phyloP scores from a whole-genome alignment of 257 asterid species.

The Anisodus tanguticus region DNA sequence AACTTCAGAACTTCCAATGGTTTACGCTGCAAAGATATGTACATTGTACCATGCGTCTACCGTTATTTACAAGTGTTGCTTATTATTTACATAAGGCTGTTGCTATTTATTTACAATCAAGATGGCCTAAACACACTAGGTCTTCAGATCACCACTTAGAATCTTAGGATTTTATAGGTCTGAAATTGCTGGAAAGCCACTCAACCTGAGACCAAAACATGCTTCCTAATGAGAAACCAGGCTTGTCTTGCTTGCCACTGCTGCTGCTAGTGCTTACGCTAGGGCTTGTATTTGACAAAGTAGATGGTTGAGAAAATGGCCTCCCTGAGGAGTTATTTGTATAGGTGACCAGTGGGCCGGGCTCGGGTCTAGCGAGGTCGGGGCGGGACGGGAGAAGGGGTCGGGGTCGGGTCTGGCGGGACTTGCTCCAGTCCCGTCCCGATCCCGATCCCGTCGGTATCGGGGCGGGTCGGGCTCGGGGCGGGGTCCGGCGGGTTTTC shows the following conservation, averaged over 20 bases:
- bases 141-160: constrained; percentile 2
- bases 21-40: neutral
- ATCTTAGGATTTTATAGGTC: constrained; percentile 52
- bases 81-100: constrained; percentile 26
- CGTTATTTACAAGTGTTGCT: constrained; percentile 2
- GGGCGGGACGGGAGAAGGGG: too few relatives aligned
- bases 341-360: too few relatives aligned
- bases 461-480: too few relatives aligned
- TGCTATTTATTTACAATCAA: constrained; percentile 26
- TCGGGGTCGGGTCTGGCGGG: too few relatives aligned
- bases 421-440: too few relatives aligned
- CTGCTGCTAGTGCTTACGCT: constrained; percentile 33
- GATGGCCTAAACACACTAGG: constrained; percentile 1
- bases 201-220: constrained; percentile 81
- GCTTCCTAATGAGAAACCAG: constrained; percentile 62
- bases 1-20: neutral
- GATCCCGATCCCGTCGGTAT: too few relatives aligned
- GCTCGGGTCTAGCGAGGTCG: too few relatives aligned
- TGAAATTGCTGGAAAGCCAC: constrained; percentile 67
- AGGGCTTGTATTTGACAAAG: constrained; percentile 33
- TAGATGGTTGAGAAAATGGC: constrained; percentile 26
- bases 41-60: constrained; percentile 8
- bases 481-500: too few relatives aligned
- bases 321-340: constrained; percentile 34
- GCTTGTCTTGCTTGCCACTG: constrained; percentile 37